Evolutionary conservation across 2,329 filamentous ascomycete genomes (phyloP).

Genomic region (Karstenula rhodostoma): DNA sequence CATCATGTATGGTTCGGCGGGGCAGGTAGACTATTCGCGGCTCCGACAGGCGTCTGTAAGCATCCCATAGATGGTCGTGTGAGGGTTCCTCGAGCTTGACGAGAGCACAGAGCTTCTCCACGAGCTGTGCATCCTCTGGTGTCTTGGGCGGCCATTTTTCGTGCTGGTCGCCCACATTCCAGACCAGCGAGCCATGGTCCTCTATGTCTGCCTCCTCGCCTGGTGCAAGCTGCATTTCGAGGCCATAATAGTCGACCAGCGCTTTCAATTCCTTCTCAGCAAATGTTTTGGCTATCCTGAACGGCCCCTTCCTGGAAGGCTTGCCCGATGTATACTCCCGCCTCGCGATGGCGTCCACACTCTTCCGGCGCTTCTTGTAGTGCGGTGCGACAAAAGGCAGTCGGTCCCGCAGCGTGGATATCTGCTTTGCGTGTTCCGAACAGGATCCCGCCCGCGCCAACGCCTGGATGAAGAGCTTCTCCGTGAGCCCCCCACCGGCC

Average conservation of each 20-base stretch:
- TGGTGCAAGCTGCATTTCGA: slow-evolving; percentile 30
- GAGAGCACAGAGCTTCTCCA: slow-evolving; percentile 46
- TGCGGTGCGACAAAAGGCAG: slow-evolving; percentile 16
- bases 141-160: slow-evolving; percentile 44
- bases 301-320: slow-evolving; percentile 24
- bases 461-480: slow-evolving; percentile 62
- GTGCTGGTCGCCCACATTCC: slow-evolving; percentile 44
- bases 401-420: slow-evolving; percentile 26
- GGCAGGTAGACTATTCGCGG: slow-evolving; percentile 63
- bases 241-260: slow-evolving; percentile 59
- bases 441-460: slow-evolving; percentile 63
- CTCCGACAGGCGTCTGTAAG: slow-evolving; percentile 61
- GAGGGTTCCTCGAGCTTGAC: slow-evolving; percentile 53
- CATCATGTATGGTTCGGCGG: slow-evolving; percentile 62
- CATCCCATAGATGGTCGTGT: slow-evolving; percentile 60
- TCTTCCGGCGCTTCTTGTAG: slow-evolving; percentile 31
- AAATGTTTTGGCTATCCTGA: slow-evolving; percentile 42
- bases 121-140: slow-evolving; percentile 44
- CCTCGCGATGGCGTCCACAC: slow-evolving; percentile 16
- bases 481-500: slow-evolving; percentile 50
- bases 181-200: slow-evolving; percentile 37
- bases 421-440: slow-evolving; percentile 55
- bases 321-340: slow-evolving; percentile 20
- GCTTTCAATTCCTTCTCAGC: slow-evolving; percentile 54
- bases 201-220: slow-evolving; percentile 40